Percentiles rank a stretch among this genome's conserved stretches.
Conservation (phyloP, 495 filamentous ascomycete species). For the Penicillium maclennaniae region DNA sequence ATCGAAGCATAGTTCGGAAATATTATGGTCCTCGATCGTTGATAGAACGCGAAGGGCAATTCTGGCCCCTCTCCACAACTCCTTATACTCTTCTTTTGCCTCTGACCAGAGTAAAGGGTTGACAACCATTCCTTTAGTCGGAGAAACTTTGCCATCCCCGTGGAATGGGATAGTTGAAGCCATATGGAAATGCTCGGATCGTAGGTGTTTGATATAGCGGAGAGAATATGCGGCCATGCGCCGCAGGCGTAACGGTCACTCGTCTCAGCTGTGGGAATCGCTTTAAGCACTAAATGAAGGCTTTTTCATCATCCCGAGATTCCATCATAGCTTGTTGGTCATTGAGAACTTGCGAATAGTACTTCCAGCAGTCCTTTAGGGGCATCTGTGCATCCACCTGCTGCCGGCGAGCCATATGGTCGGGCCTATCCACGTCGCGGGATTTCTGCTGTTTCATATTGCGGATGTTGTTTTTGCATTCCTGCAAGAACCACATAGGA, state of each 20-base stretch:
- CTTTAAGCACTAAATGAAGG: conserved; percentile 20
- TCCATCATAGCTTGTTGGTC: conserved; percentile 18
- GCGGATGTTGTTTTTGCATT: not conserved
- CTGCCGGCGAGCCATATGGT: conserved; percentile 4
- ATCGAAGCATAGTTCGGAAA: conserved; percentile 20
- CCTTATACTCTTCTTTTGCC: conserved; percentile 10
- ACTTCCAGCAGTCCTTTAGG: conserved; percentile 16
- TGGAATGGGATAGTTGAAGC: conserved; percentile 29
- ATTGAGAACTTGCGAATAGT: conserved; percentile 16
- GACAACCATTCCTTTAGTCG: not conserved
- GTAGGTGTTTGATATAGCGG: conserved; percentile 31
- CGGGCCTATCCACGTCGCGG: conserved; percentile 2
- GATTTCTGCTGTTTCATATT: not conserved
- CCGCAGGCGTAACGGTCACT: conserved; percentile 28
- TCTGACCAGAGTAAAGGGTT: conserved; percentile 8
- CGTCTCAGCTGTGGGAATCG: conserved; percentile 24
- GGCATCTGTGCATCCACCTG: conserved; percentile 10
- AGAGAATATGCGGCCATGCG: conserved; percentile 23
- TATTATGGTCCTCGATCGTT: conserved; percentile 3
- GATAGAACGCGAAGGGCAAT: conserved; percentile 18
- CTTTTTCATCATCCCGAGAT: conserved; percentile 17
- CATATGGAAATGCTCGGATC: conserved; percentile 28
- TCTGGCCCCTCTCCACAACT: conserved; percentile 17
- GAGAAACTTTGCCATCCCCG: conserved; percentile 28
- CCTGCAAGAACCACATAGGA: not conserved